phyloP scores from a whole-genome alignment of 2,329 filamentous ascomycete genomes.

The Nemania serpens region DNA sequence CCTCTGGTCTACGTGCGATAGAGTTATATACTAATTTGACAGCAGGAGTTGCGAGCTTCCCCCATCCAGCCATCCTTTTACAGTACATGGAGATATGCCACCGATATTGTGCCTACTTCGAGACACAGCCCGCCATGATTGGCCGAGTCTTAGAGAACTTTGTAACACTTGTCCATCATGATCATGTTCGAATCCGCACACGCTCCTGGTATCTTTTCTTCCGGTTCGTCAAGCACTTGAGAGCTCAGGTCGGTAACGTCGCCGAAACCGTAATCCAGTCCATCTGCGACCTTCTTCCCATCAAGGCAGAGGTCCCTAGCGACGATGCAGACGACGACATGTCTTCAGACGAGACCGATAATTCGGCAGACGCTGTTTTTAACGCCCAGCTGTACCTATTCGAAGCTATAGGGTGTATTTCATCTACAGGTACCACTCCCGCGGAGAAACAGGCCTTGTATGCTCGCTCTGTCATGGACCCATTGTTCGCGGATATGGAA shows the following conservation, averaged over 20 bases:
- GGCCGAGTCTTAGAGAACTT: slow-evolving; percentile 89
- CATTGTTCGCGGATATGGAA: slow-evolving; percentile 89
- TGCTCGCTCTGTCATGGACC: slow-evolving; percentile 84
- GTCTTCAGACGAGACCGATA: slow-evolving; percentile 90
- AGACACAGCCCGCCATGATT: slow-evolving; percentile 79
- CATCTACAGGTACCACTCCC: slow-evolving; percentile 77
- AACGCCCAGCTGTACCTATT: slow-evolving; percentile 91
- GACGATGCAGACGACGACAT: slow-evolving; percentile 86
- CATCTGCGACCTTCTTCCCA: slow-evolving; percentile 83
- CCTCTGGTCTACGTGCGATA: slow-evolving; percentile 14
- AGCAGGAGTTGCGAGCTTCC: slow-evolving; percentile 78
- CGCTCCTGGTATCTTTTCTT: slow-evolving; percentile 98
- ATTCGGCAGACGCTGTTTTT: slow-evolving; percentile 89
- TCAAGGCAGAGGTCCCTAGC: slow-evolving; percentile 85
- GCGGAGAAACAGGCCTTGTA: slow-evolving; percentile 86
- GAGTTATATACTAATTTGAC: slow-evolving; percentile 32
- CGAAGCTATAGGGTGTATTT: slow-evolving; percentile 91
- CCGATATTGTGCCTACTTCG: slow-evolving; percentile 90
- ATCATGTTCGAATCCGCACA: slow-evolving; percentile 82
- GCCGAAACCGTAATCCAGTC: slow-evolving; percentile 91
- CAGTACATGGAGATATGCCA: slow-evolving; percentile 99
- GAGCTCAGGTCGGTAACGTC: slow-evolving; percentile 82
- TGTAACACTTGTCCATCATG: slow-evolving; percentile 85
- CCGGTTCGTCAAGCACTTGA: slow-evolving; percentile 86
- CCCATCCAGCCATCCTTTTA: slow-evolving; percentile 88